Base-by-base conservation (phyloP, 2,329 filamentous ascomycete genomes). In the Fusarium anthophilum region DNA sequence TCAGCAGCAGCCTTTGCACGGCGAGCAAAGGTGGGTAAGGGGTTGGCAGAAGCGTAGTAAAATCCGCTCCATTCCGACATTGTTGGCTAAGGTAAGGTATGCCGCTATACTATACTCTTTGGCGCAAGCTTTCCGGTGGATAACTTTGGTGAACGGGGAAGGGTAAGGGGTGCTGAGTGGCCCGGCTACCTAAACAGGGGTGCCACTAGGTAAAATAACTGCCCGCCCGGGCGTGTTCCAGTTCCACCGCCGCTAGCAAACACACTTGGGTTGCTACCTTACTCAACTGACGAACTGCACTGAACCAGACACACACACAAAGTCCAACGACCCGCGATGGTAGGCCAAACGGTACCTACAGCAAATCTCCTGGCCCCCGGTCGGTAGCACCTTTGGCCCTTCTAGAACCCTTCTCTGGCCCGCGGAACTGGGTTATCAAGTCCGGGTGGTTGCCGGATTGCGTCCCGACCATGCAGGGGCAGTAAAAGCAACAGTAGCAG, bases 21-120 rank as follows among this genome's bases (percentile, higher is more conserved):
- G 63, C 65, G 75, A 72, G 55, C 30, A 66, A 71, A 78, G 77
- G 77, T 78, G 77, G 77, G 70, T 77, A 79, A 79, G 76, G 78
- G 78, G 78, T 78, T 76, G 67, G 74, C 73, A 72, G 76, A 72
- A 69, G 76, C 73, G 72, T 77, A 79, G 70, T 73, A 71, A 76
- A 79, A 78, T 73, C 78, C 78, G 72, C 77, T 79, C 78, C 78
- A 79, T 78, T 79, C 78, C 77, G 78, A 79, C 78, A 79, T 79
- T 73, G 69, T 79, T 73, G 70, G 60, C 75, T 76, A 35, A 35
- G 32, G 32, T 35, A 35, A 17, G 32, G 32, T 35, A 22, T 53
- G 50, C 50, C 32, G 50, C 32, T 53, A 37, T 53, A 37, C 32
- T 53, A 77, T 77, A 69, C 75, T 76, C 67, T 78, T 75, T 78